Evolutionary conservation across 78 protist species (phyloP).

Genomic region (Anaeramoeba flamelloides): DNA sequence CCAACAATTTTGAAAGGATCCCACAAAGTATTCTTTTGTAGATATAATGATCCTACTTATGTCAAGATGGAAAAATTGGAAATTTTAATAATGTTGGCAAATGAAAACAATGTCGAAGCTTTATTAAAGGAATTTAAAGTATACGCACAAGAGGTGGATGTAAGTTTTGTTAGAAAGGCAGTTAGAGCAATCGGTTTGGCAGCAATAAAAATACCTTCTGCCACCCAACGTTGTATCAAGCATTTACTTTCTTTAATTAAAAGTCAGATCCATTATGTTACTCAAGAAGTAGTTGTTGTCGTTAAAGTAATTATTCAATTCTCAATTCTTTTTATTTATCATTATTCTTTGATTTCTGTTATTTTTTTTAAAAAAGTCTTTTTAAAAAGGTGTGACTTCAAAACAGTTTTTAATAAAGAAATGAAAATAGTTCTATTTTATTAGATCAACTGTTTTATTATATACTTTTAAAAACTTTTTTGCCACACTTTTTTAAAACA

Average conservation of each 20-base stretch:
- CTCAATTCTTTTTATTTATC: no score
- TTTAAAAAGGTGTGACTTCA: no score
- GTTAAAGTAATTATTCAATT: background rate
- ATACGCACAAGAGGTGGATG: constrained; percentile 1
- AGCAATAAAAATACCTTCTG: constrained; percentile 1
- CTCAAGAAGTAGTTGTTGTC: background rate
- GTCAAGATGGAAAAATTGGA: constrained; percentile 11
- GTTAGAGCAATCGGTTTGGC: constrained; percentile 5
- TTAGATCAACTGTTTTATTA: no score
- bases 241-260: background rate
- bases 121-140: constrained; percentile 4
- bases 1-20: background rate
- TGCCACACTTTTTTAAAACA: no score
- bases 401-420: no score
- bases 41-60: constrained; percentile 13
- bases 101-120: constrained; percentile 4
- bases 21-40: background rate
- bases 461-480: no score
- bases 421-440: no score
- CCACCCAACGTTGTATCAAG: background rate
- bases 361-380: no score
- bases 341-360: no score
- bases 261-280: background rate
- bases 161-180: background rate
- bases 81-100: background rate